These are phyloP conservation scores for Punica granatum DNA, from an alignment of 345 rosid species.

Conservation along the genomic window DNA sequence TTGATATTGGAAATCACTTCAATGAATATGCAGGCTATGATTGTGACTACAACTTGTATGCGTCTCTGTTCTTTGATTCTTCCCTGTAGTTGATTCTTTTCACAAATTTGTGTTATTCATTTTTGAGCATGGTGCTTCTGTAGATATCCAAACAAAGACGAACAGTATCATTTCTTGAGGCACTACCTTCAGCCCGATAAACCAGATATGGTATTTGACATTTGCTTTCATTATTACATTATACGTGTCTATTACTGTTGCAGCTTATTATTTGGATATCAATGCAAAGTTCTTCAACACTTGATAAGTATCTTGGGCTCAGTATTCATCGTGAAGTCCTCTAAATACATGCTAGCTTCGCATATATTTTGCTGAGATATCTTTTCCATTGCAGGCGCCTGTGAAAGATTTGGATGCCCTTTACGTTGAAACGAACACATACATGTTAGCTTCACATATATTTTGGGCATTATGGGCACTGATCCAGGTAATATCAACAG, in stretches of 20 bases:
- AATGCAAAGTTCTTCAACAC: background rate
- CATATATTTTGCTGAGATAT: background rate
- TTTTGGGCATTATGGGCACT: conserved; percentile 94
- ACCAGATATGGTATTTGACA: conserved; percentile 45
- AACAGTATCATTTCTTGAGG: conserved; percentile 77
- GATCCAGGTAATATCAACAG: conserved; percentile 57
- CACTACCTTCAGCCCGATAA: conserved; percentile 71
- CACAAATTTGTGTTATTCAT: background rate
- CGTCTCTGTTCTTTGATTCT: conserved; percentile 8
- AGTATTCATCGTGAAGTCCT: background rate
- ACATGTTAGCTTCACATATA: conserved; percentile 71
- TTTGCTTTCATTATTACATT: background rate
- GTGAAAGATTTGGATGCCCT: conserved; percentile 57
- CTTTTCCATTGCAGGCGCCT: conserved; percentile 36
- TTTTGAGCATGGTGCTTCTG: conserved; percentile 19
- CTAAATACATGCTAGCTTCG: background rate
- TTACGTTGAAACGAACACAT: conserved; percentile 59
- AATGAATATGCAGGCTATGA: conserved; percentile 93
- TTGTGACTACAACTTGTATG: conserved; percentile 84
- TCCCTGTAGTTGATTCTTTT: background rate
- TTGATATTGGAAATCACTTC: conserved; percentile 93
- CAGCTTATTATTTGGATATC: background rate
- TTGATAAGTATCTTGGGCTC: background rate
- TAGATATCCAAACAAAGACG: conserved; percentile 77
- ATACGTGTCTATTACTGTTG: background rate